Evolutionary conservation across 176 grass and related monocot genomes (phyloP).

Genomic region (Zoysia pacifica): DNA sequence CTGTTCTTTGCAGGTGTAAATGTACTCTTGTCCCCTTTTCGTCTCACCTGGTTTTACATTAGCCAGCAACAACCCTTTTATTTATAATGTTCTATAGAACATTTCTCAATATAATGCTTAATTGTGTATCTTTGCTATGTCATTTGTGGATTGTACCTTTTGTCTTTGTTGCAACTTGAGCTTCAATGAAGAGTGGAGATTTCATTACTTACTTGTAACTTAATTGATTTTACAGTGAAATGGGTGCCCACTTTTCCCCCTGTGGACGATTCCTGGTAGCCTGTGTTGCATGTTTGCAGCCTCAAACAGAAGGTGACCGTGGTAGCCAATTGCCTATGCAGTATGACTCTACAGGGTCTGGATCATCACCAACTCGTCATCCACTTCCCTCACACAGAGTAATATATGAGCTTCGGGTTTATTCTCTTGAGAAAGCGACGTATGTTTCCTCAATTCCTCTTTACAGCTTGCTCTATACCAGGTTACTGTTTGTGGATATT

Average conservation of each 20-base stretch:
- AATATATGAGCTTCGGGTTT: slow-evolving; percentile 98
- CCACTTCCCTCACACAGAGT: slow-evolving; percentile 86
- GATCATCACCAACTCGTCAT: slow-evolving; percentile 91
- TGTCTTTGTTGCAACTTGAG: slow-evolving; percentile 29
- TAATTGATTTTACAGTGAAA: slow-evolving; percentile 76
- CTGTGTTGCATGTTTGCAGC: slow-evolving; percentile 95
- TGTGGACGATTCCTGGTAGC: slow-evolving; percentile 95
- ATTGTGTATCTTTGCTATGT: neutral
- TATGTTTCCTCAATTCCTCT: slow-evolving; percentile 45
- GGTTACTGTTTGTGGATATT: slow-evolving; percentile 17
- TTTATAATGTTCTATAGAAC: neutral
- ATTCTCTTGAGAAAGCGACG: slow-evolving; percentile 92
- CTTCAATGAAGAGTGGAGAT: slow-evolving; percentile 22
- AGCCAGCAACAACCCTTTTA: neutral
- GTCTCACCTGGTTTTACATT: slow-evolving; percentile 16
- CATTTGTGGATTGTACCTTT: slow-evolving; percentile 4
- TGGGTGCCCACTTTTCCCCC: slow-evolving; percentile 98
- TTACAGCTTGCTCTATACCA: slow-evolving; percentile 12
- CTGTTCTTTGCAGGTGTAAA: slow-evolving; percentile 96
- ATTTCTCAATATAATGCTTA: slow-evolving; percentile 22
- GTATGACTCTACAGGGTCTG: slow-evolving; percentile 67
- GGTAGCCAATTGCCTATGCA: slow-evolving; percentile 66
- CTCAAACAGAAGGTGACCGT: slow-evolving; percentile 80
- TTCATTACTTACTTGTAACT: slow-evolving; percentile 39
- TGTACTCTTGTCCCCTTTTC: slow-evolving; percentile 28